Base-by-base conservation (phyloP, 2,329 filamentous ascomycete species). In the Penicillium decumbens region DNA sequence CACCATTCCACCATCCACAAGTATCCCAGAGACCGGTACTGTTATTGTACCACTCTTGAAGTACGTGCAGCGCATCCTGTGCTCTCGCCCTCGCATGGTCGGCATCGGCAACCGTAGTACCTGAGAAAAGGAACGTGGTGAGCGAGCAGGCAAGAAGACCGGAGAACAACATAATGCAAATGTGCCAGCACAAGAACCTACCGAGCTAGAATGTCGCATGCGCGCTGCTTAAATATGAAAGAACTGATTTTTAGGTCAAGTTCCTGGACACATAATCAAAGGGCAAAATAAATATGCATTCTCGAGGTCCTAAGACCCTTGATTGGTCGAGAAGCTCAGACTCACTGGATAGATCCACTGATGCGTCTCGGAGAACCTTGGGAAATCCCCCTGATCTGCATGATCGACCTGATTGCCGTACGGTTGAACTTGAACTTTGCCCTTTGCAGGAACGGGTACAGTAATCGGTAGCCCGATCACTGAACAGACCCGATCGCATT, bases 1-100 rank as follows among this genome's bases (percentile, higher is more conserved):
- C 86, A 45, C 79, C 78, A 62, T 88, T 87, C 86, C 86, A 89
- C 86, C 86, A 89, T n/a, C 78, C 77, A 6, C 78, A 76, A 0
- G 78, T 77, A 47, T 80, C 69, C 82, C 83, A 89, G 10, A 87
- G 71, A 3, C 86, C 85, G 1, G 76, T 81, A 4, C 63, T 61
- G 2, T 67, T 49, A 60, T 84, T 78, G 65, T 88, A 88, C 78
- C 80, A 88, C 37, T 60, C 62, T 58, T 86, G 82, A 1, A 87
- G 72, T 5, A 74, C 65, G 20, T 66, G 60, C 1, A 75, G 60
- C 3, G 72, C 73, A 10, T 45, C 38, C 9, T 55, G 40, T 7
- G 58, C 59, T 47, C 58, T 51, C 20, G 45, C 40, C 12, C 9
- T 33, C 3, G 50, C 45, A 28, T 60, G 3, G 20, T 23, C 20